Evolutionary conservation across 495 filamentous ascomycete genomes (phyloP), one percentile per base, ranked within the genome.

Genomic region (Parathielavia hyrcaniae): DNA sequence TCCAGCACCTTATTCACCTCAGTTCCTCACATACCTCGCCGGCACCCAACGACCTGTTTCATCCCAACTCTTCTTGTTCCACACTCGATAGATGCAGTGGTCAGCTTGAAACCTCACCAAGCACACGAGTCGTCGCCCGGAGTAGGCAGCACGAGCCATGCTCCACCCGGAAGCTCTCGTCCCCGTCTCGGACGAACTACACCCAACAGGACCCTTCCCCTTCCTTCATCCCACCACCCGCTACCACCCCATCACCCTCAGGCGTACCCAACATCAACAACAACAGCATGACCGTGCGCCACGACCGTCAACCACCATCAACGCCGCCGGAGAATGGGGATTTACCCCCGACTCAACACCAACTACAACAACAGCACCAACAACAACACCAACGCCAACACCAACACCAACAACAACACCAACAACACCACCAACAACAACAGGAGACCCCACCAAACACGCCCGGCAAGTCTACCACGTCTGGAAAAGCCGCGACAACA

Each of bases 401-500:
- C 5, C 16, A 26, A 23, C 10, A n/a, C 14, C 13, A 32, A 5
- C 3, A 2, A 2, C 45, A 48, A 14, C 5, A 12, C 10, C 0
- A 44, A 43, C 20, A n/a, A n/a, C 16, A 22, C n/a, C 22, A 36
- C 34, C 34, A 5, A 5, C 48, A 14, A 22, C 34, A 50, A 38
- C 48, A 34, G 26, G 2, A n/a, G 17, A 41, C 12, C 5, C 0
- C 38, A 41, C 7, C 20, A 38, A 12, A 14, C 1, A 7, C 20
- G 10, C 56, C 52, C 22, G 14, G 10, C 36, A 41, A 8, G 48
- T 60, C 26, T 69, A 66, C 53, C 62, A 68, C 30, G 46, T 71
- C 51, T 67, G 68, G 69, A 79, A 81, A 14, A 83, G 84, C 43
- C 79, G 86, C n/a, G 85, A 89, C 67, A 87, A 86, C 64, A 76